Percentiles rank a stretch among this genome's conserved stretches.
phyloP scores from a whole-genome alignment of 345 rosid genomes.

The Arabidopsis suecica region DNA sequence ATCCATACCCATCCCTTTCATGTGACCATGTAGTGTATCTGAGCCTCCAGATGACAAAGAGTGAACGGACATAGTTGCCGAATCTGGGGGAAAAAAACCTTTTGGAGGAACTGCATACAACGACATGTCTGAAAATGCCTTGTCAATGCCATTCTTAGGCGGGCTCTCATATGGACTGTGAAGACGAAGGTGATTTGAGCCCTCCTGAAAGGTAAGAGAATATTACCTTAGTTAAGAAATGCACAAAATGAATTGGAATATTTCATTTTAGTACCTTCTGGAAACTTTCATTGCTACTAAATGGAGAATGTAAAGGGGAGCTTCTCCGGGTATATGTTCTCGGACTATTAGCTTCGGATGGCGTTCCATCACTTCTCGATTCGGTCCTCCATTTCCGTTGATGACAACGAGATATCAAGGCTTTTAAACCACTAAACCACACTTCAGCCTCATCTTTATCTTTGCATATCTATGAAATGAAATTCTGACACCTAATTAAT shows the following conservation, averaged over 20 bases:
- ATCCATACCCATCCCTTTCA: conserved; percentile 76
- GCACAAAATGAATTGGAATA: conserved; percentile 25
- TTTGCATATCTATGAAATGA: conserved; percentile 60
- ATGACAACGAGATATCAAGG: conserved; percentile 53
- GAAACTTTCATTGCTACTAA: conserved; percentile 84
- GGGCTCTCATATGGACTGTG: conserved; percentile 96
- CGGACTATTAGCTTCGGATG: conserved; percentile 83
- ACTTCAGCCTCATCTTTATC: conserved; percentile 79
- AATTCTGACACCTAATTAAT: conserved; percentile 26
- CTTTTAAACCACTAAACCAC: conserved; percentile 68
- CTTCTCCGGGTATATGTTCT: conserved; percentile 87
- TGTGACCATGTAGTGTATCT: conserved; percentile 77
- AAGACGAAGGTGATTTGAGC: conserved; percentile 69
- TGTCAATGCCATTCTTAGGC: conserved; percentile 84
- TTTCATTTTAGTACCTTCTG: conserved; percentile 69
- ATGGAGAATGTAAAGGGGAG: conserved; percentile 78
- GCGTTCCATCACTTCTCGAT: conserved; percentile 54
- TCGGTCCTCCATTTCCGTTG: conserved; percentile 51
- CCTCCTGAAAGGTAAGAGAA: conserved; percentile 59
- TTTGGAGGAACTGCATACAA: conserved; percentile 84
- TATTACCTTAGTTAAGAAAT: conserved; percentile 18
- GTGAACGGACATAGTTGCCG: conserved; percentile 79
- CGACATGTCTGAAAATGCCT: conserved; percentile 86
- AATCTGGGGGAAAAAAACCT: conserved; percentile 76
- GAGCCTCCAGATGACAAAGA: conserved; percentile 97